Conservation (phyloP, 2,329 filamentous ascomycete species). For the Macrophomina phaseolina region DNA sequence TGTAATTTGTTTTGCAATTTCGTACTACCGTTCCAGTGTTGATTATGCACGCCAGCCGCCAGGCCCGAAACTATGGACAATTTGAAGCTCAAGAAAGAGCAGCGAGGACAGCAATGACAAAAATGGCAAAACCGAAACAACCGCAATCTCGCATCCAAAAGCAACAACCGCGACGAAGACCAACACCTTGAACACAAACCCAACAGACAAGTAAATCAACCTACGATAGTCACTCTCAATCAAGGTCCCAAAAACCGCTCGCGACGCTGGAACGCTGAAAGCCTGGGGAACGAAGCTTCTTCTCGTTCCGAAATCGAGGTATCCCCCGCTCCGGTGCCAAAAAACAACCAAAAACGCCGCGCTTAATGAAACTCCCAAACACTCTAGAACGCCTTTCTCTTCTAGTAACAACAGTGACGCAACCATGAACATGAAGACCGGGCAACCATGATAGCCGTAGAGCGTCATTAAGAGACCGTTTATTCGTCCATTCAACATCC, state of each 20-base stretch:
- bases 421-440: not conserved
- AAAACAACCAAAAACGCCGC: not conserved
- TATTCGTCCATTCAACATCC: not conserved
- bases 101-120: not conserved
- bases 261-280: slow-evolving; percentile 5
- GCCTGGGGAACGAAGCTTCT: not conserved
- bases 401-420: not conserved
- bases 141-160: no score
- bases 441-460: not conserved
- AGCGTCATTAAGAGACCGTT: not conserved
- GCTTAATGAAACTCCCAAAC: not conserved
- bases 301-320: not conserved
- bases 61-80: slow-evolving; percentile 1
- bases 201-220: no score
- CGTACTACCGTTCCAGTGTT: not conserved
- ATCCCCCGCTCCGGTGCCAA: not conserved
- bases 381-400: not conserved
- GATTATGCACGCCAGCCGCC: slow-evolving; percentile 5
- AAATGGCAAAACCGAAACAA: not conserved
- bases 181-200: no score
- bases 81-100: not conserved
- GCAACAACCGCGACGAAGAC: no score
- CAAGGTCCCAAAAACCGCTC: not conserved
- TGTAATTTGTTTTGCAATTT: not conserved
- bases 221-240: not conserved